phyloP scores from a whole-genome alignment of 2,329 filamentous ascomycete genomes.

The Fusarium sp. region DNA sequence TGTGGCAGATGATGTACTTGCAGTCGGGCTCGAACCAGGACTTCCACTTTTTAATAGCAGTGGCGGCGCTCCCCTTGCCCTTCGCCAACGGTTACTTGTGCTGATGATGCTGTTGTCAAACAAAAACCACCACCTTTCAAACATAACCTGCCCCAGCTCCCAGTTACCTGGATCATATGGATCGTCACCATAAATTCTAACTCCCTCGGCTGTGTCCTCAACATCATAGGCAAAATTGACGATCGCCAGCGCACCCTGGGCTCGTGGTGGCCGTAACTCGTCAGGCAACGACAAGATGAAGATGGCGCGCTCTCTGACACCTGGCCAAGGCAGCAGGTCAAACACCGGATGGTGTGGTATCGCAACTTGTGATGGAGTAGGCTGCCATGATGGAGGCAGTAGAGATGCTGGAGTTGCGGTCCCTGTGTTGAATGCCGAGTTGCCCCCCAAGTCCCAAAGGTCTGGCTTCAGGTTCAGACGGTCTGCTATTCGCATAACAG shows the following conservation, averaged over 20 bases:
- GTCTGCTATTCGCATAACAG: slow-evolving; percentile 56
- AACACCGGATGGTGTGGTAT: slow-evolving; percentile 66
- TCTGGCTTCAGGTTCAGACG: slow-evolving; percentile 54
- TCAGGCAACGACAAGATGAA: slow-evolving; percentile 60
- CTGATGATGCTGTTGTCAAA: slow-evolving; percentile 64
- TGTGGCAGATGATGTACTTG: not conserved
- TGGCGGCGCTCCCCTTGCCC: slow-evolving; percentile 54
- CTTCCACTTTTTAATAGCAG: slow-evolving; percentile 34
- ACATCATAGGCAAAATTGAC: slow-evolving; percentile 65
- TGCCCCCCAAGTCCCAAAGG: slow-evolving; percentile 57
- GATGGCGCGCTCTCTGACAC: slow-evolving; percentile 62
- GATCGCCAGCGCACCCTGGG: slow-evolving; percentile 57
- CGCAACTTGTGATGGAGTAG: slow-evolving; percentile 58
- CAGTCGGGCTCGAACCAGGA: not conserved
- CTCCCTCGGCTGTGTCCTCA: slow-evolving; percentile 63
- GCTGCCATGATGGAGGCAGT: slow-evolving; percentile 59
- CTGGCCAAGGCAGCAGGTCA: slow-evolving; percentile 67
- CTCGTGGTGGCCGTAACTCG: slow-evolving; percentile 56
- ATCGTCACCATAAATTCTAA: slow-evolving; percentile 59
- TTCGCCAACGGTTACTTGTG: slow-evolving; percentile 62
- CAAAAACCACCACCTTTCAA: slow-evolving; percentile 69
- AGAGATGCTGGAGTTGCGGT: slow-evolving; percentile 45
- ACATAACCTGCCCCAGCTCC: slow-evolving; percentile 68
- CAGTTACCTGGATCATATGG: slow-evolving; percentile 59
- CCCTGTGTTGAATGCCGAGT: slow-evolving; percentile 57